These are phyloP conservation scores for Epichloe hybrida DNA, from an alignment of 2,329 filamentous ascomycete species.

Conservation along the genomic window DNA sequence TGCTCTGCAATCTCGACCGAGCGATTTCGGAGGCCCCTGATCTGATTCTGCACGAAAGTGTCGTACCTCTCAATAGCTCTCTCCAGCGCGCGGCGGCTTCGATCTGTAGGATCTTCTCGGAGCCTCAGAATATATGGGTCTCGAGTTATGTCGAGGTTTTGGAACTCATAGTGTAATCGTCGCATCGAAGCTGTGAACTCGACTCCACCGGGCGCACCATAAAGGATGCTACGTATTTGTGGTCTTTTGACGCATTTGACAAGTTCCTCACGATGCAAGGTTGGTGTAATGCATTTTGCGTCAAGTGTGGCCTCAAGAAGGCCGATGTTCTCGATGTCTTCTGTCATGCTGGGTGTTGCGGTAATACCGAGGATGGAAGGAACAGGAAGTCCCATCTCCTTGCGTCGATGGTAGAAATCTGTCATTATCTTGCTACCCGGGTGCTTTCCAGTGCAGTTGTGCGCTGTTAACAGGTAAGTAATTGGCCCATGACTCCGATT, in stretches of 20 bases:
- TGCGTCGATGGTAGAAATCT: slow-evolving; percentile 49
- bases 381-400: slow-evolving; percentile 21
- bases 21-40: slow-evolving; percentile 40
- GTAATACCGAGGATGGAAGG: slow-evolving; percentile 68
- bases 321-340: slow-evolving; percentile 39
- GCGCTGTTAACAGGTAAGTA: slow-evolving; percentile 37
- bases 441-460: slow-evolving; percentile 55
- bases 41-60: slow-evolving; percentile 40
- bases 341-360: slow-evolving; percentile 61
- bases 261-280: slow-evolving; percentile 54
- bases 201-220: slow-evolving; percentile 8
- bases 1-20: slow-evolving; percentile 37
- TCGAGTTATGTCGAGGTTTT: slow-evolving; percentile 37
- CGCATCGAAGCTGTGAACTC: slow-evolving; percentile 25
- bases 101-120: slow-evolving; percentile 24
- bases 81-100: slow-evolving; percentile 24
- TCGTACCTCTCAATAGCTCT: slow-evolving; percentile 28
- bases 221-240: slow-evolving; percentile 27
- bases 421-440: slow-evolving; percentile 60
- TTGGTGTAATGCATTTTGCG: slow-evolving; percentile 56
- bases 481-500: background rate
- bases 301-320: slow-evolving; percentile 57
- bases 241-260: slow-evolving; percentile 57
- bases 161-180: slow-evolving; percentile 28
- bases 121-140: slow-evolving; percentile 49